Conservation (phyloP, 2,329 filamentous ascomycete species). For the Colletotrichum liriopes region DNA sequence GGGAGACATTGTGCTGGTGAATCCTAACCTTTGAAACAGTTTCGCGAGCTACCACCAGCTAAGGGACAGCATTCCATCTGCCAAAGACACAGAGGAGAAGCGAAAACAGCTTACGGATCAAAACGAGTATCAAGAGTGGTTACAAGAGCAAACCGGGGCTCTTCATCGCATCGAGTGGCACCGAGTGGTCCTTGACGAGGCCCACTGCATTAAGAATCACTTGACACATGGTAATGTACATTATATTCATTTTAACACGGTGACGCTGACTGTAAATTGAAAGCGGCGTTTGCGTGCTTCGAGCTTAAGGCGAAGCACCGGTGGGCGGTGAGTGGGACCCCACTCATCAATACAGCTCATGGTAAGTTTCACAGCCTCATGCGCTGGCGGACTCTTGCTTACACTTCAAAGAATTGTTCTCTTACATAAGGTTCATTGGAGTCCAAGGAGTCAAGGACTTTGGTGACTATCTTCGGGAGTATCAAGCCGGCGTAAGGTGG, state of each 20-base stretch:
- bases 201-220: constrained; percentile 14
- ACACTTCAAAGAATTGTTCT: constrained; percentile 50
- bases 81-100: background rate
- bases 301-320: constrained; percentile 50
- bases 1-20: rapidly evolving
- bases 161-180: constrained; percentile 10
- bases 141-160: background rate
- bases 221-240: background rate
- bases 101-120: background rate
- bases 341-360: constrained; percentile 50
- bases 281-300: constrained; percentile 45
- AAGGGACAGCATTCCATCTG: constrained; percentile 36
- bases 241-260: constrained; percentile 35
- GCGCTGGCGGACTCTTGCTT: background rate
- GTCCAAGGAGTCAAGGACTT: constrained; percentile 31
- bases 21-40: constrained; percentile 35
- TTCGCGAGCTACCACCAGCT: constrained; percentile 52
- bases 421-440: constrained; percentile 54
- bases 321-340: constrained; percentile 57
- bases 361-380: constrained; percentile 46
- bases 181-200: constrained; percentile 23
- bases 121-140: background rate
- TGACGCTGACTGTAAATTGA: background rate
- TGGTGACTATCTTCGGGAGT: constrained; percentile 41
- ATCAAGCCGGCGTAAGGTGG: constrained; percentile 15